Conservation (phyloP, 768 basidiomycete species). For the Glaciozyma martinii region DNA sequence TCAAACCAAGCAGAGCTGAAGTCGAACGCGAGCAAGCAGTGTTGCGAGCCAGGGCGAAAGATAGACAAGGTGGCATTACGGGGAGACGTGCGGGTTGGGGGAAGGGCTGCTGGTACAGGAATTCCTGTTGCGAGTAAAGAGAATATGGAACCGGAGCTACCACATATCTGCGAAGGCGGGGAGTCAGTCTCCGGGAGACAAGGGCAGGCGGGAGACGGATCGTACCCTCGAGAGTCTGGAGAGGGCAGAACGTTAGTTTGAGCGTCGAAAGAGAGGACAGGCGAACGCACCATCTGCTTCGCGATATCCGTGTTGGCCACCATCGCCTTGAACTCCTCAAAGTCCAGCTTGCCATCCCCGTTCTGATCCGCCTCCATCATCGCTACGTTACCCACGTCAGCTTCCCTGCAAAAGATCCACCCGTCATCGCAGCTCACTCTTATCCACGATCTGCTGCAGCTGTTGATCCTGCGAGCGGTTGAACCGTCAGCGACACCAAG, state of each 20-base stretch:
- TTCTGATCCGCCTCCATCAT: conserved; percentile 99
- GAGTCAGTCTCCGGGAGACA: too few species aligned
- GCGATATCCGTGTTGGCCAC: conserved; percentile 98
- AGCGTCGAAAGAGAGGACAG: background rate
- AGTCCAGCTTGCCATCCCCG: conserved; percentile 89
- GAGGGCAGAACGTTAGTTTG: background rate
- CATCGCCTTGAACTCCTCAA: conserved; percentile 93
- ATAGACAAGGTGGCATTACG: too few species aligned
- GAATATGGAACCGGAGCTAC: too few species aligned
- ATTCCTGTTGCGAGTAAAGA: too few species aligned
- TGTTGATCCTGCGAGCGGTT: conserved; percentile 76
- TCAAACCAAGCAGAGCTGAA: too few species aligned
- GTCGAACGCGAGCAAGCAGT: too few species aligned
- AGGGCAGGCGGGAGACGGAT: background rate
- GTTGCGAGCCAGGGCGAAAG: too few species aligned
- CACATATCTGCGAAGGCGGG: too few species aligned
- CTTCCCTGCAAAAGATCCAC: too few species aligned
- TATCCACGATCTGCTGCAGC: conserved; percentile 98
- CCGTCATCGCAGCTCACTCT: conserved; percentile 44
- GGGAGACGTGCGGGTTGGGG: too few species aligned
- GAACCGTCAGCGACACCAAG: background rate
- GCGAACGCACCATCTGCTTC: conserved; percentile 77
- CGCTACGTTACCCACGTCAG: conserved; percentile 37
- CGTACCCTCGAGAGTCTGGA: conserved; percentile 4
- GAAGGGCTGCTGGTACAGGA: too few species aligned